Base-by-base conservation (phyloP, 352 stramenopile genomes). In the Globisporangium solare region DNA sequence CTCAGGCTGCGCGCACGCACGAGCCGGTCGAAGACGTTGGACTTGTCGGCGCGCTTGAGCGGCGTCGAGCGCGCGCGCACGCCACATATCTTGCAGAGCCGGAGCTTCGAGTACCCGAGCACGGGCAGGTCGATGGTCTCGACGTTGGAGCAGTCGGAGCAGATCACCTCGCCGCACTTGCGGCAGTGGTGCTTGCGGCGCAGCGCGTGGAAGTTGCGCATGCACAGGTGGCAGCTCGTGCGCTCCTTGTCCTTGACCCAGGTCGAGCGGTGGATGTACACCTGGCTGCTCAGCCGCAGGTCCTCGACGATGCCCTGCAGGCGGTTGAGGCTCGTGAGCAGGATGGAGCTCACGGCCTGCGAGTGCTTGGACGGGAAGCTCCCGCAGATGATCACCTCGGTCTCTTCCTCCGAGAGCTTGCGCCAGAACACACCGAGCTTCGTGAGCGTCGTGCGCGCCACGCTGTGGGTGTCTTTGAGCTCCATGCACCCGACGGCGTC, bases 101-200 rank as follows among this genome's bases (percentile, higher is more conserved):
- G 76, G 50, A 92, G 55, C 66, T 92, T 92, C 35, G 80, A 87
- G 60, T 74, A 76, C 18, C 83, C 83, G 57, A 92, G 84, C n/a
- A 83, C 78, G 14, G 79, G 78, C 45, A 90, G 53, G 49, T 88
- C 79, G 48, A 90, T 73, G 18, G 68, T 75, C 61, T 89, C 79
- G 27, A 90, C 72, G 2, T 79, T 71, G 18, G 79, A 90, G 63
- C 83, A 92, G 56, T 92, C 83, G 3, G 77, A 88, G 73, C 83
- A 92, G 42, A 90, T 79, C 13, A 92, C 70, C 57, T 92, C 82
- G 41, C 82, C 82, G 47, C 82, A 92, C 56, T 83, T 85, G 66
- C 82, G 82, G 63, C 82, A 92, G 65, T 92, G 82, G 64, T 92
- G 82, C 60, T 90, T 89, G 51, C 82, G 72, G 18, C 82, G 73